phyloP scores from a whole-genome alignment of 164 flowering plant species.

The Malania oleifera region DNA sequence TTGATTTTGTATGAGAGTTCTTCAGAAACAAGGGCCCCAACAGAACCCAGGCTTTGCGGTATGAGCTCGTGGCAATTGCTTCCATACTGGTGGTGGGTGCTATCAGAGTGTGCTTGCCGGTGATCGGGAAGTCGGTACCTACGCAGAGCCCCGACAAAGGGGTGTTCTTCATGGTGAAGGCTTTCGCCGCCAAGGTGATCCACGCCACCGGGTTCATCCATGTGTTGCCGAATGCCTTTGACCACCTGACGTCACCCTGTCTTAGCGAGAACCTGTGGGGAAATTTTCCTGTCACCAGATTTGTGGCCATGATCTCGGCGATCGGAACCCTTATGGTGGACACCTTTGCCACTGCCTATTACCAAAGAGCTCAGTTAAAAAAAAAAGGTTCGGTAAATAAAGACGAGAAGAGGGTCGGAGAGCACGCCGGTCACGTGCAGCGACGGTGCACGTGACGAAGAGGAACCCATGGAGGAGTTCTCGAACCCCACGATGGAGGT shows the following conservation, averaged over 20 bases:
- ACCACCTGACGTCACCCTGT: constrained; percentile 22
- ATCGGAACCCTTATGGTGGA: constrained; percentile 31
- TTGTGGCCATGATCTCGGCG: constrained; percentile 34
- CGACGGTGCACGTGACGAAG: too few relatives aligned
- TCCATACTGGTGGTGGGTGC: constrained; percentile 24
- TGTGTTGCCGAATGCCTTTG: constrained; percentile 28
- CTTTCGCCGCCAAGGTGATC: constrained; percentile 40
- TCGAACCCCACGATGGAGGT: too few relatives aligned
- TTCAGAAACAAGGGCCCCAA: too few relatives aligned
- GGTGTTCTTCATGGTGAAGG: constrained; percentile 29
- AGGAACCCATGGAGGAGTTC: too few relatives aligned
- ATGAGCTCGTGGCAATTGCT: constrained; percentile 17
- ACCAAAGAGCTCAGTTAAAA: not conserved
- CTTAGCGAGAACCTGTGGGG: constrained; percentile 25
- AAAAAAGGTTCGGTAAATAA: not conserved
- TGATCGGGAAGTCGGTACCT: constrained; percentile 14
- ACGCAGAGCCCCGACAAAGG: constrained; percentile 19
- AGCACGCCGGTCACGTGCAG: constrained; percentile 8
- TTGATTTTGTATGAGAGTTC: too few relatives aligned
- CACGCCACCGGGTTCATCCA: constrained; percentile 36
- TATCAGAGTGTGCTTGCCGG: constrained; percentile 26
- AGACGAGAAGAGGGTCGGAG: constrained; percentile 10
- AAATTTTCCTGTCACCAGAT: constrained; percentile 29
- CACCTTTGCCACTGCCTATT: constrained; percentile 19
- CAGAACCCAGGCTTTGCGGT: constrained; percentile 12